Evolutionary conservation across 371 early-diverging fungal genomes (phyloP), one percentile per base, ranked within the genome.

Genomic region (Ordospora pajunii): DNA sequence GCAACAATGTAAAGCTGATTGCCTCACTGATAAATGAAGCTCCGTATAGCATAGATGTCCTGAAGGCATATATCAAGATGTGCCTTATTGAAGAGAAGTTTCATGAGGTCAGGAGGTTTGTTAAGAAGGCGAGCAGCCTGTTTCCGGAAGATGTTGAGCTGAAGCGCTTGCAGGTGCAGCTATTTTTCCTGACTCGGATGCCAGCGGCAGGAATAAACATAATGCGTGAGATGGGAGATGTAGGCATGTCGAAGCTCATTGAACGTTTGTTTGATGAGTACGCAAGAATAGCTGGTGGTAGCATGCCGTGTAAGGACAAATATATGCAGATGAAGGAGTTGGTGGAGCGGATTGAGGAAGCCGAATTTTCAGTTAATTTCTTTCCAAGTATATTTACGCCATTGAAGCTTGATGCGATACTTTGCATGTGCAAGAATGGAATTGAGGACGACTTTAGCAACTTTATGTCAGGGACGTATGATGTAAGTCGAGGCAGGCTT

Each of bases 51-150:
- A n/a, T 23, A n/a, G 42, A 25, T 12, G 70, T 68, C 4, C 21
- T 75, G 12, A 49, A 67, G 45, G 32, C 62, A 19, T 45, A 27
- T 25, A 54, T 75, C 43, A 52, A 75, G 42, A n/a, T 40, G 22
- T 44, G 22, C 4, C 27, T 70, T 9, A 58, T 53, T 17, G 45
- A 58, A 10, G 37, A 67, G 11, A 52, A 52, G 23, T 21, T 48
- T 8, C 42, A 46, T 8, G 42, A 48, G 21, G 65, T 40, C 21
- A 40, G 21, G 12, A 49, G 51, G 19, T 73, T 37, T 10, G 17
- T 64, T 37, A 73, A 64, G 22, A 64, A 64, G 32, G 27, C 37
- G 63, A 48, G n/a, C 4, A 0, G 2, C 17, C 2, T 50, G 4
- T 73, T 48, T 63, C 44, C 63, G 64, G 48, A 50, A 1, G 50